Conservation (phyloP, 1,139 yeast genomes). For the Saccharomyces hybrid region DNA sequence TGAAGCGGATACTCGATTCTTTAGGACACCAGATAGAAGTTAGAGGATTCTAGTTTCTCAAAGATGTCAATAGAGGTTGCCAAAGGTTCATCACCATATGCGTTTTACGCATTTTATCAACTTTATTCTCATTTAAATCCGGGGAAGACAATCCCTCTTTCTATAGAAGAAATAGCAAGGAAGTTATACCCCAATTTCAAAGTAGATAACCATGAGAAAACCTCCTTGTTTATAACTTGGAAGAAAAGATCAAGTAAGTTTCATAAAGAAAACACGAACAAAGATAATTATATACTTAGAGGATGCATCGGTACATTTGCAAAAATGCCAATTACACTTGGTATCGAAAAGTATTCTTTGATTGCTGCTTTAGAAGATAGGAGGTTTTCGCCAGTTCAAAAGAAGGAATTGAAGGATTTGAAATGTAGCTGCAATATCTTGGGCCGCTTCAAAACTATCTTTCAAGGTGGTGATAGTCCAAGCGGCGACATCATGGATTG, state of each 20-base stretch:
- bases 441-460: constrained; percentile 24
- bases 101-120: constrained; percentile 30
- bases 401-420: constrained; percentile 46
- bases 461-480: constrained; percentile 8
- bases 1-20: constrained; percentile 1
- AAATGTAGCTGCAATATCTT: constrained; percentile 35
- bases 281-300: constrained; percentile 42
- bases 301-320: constrained; percentile 93
- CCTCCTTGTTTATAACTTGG: constrained; percentile 87
- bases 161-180: constrained; percentile 13
- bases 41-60: too few relatives aligned
- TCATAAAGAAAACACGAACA: constrained; percentile 3
- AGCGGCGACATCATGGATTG: constrained; percentile 46
- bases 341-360: constrained; percentile 55
- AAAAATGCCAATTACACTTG: constrained; percentile 42
- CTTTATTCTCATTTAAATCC: constrained; percentile 16
- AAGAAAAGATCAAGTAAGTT: constrained; percentile 37
- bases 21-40: background rate
- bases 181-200: constrained; percentile 15
- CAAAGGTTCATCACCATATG: constrained; percentile 22
- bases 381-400: constrained; percentile 61
- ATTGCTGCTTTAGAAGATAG: constrained; percentile 71
- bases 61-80: background rate
- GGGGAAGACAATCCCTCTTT: background rate
- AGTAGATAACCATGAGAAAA: constrained; percentile 20